Base-by-base conservation (phyloP, 441 rosid species). In the Omphalea diandra region DNA sequence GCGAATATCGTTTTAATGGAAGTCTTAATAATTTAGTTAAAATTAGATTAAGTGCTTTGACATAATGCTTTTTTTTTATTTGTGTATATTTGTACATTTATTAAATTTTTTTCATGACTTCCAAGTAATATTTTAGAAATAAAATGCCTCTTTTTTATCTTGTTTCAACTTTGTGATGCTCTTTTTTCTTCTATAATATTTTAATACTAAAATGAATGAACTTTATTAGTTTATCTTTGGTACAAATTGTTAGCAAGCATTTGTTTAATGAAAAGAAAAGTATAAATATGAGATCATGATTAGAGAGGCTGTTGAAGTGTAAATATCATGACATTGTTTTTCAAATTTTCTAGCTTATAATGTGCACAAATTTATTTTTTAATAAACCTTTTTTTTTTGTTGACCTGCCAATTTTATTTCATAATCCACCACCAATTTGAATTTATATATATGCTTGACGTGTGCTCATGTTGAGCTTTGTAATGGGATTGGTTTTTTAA, bases 251-350 rank as follows among this genome's bases (percentile, higher is more conserved):
- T 44, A 12, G 17, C 49, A 44, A 44, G 5, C n/a, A 44, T 44
- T 52, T 22, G 2, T 52, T 22, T 10, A 22, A 52, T 10, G 31
- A 52, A 52, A 22, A 52, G 5, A 52, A 52, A 8, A 52, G 22
- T 22, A 52, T 22, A 3, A n/a, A 27, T 27, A 46, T 29, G 18
- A 63, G n/a, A 31, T 1, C n/a, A n/a, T n/a, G n/a, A n/a, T n/a
- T n/a, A n/a, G n/a, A n/a, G n/a, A n/a, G n/a, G 36, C 14, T 41
- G 67, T 63, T 63, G 67, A 18, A 63, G 44, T n/a, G 67, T 27
- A 26, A 44, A 63, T 40, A 63, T 63, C 55, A 63, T 7, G 33
- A 4, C 33, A 12, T 5, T 29, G 53, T n/a, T n/a, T n/a, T n/a
- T n/a, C n/a, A n/a, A n/a, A n/a, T n/a, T n/a, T n/a, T n/a, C n/a